Evolutionary conservation across 2,329 filamentous ascomycete species (phyloP).

Genomic region (Aspergillus sp.): DNA sequence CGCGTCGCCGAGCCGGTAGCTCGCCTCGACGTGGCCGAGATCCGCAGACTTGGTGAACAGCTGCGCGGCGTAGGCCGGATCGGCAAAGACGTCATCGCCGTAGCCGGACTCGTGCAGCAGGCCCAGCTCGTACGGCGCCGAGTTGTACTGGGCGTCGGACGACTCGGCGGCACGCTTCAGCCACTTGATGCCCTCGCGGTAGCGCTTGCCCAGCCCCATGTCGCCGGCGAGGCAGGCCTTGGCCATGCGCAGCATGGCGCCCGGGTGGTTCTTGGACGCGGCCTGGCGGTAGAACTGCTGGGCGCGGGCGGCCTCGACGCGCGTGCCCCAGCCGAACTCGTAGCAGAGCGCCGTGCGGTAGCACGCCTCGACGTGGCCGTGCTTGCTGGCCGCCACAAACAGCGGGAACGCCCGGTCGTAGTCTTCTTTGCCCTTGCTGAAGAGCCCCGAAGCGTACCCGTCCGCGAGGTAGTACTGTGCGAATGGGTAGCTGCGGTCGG

Average conservation of each 20-base stretch:
- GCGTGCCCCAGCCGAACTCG: slow-evolving; percentile 96
- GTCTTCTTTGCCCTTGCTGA: slow-evolving; percentile 91
- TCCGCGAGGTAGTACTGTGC: slow-evolving; percentile 97
- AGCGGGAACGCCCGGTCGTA: slow-evolving; percentile 88
- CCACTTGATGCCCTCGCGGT: slow-evolving; percentile 93
- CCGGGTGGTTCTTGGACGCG: slow-evolving; percentile 90
- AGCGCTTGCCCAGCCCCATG: slow-evolving; percentile 76
- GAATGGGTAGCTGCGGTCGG: slow-evolving; percentile 89
- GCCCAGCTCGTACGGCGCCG: slow-evolving; percentile 86
- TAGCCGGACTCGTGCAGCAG: slow-evolving; percentile 88
- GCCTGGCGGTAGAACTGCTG: slow-evolving; percentile 89
- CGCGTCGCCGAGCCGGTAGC: slow-evolving; percentile 86
- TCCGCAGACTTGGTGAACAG: slow-evolving; percentile 93
- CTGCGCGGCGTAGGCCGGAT: slow-evolving; percentile 86
- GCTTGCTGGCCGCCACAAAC: slow-evolving; percentile 90
- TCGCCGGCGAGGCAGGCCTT: slow-evolving; percentile 88
- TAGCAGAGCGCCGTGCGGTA: slow-evolving; percentile 94
- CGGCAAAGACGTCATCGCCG: slow-evolving; percentile 89
- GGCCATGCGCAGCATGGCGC: slow-evolving; percentile 88
- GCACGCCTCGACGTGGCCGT: slow-evolving; percentile 92
- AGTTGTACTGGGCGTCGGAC: slow-evolving; percentile 87
- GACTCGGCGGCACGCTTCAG: slow-evolving; percentile 88
- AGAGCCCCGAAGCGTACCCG: slow-evolving; percentile 88
- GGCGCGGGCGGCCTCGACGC: slow-evolving; percentile 84
- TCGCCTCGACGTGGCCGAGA: slow-evolving; percentile 81